Base-by-base conservation (phyloP, 139 green algal species). In the Tetraselmis striata region DNA sequence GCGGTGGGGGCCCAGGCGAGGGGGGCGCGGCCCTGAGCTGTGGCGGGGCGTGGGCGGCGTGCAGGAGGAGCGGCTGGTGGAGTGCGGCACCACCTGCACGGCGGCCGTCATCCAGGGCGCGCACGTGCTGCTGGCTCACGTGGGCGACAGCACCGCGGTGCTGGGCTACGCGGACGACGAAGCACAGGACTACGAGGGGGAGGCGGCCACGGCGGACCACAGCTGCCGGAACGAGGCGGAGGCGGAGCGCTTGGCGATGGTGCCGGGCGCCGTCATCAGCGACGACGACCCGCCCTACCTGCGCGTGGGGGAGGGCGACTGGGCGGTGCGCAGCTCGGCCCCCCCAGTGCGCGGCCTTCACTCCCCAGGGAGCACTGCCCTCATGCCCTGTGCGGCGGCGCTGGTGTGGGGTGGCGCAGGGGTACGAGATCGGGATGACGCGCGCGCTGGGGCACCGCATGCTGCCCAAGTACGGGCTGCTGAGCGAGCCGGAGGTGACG, bases 81-180 rank as follows among this genome's bases (percentile, higher is more conserved):
- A 95, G 84, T 94, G 88, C 76, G 92, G 92, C 59, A 90, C 84
- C 31, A 93, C 91, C 1, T 90, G 86, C 82, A 95, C 90, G 0
- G 77, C 85, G 29, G 92, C 86, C 5, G 58, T 94, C 24, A 76
- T 93, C 30, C 90, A 95, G 80, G 88, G 84, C 86, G 1, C 23
- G 24, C 28, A 45, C 45, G 23, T 95, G 78, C 78, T 31, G 11
- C 27, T 95, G 18, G 92, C 82, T 11, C 86, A 94, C 75, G 92
- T 92, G 32, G 92, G 92, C 0, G 92, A 95, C 85, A 90, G 83
- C 79, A 22, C 76, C 27, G 91, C 90, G 18, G 89, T 92, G 79
- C 80, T 95, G 24, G 91, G 87, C 24, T 67, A 67, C 45, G 45
- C 18, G 5, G 45, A 67, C 45, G 45, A 67, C 11, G 45, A 67